A percentile compares a stretch with the other conserved stretches of the same genome.
Conservation (phyloP, 306 rosid genomes). For the Quercus wislizeni region DNA sequence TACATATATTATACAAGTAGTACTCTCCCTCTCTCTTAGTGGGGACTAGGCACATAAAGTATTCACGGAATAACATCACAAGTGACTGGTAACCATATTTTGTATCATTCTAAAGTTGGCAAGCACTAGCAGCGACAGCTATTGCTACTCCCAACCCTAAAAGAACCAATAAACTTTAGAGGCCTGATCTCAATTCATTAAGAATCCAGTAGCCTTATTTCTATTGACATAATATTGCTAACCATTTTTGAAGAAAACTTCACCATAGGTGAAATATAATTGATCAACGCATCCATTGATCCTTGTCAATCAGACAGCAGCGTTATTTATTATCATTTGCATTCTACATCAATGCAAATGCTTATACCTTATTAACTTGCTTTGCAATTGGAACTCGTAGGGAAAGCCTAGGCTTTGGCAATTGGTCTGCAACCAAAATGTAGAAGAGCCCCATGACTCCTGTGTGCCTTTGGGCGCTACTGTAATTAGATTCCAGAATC, state of each 20-base stretch:
- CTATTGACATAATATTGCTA: neutral
- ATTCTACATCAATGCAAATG: neutral
- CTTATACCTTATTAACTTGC: neutral
- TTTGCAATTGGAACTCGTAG: constrained; percentile 20
- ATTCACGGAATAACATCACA: neutral
- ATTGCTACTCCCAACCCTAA: neutral
- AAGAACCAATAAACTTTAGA: neutral
- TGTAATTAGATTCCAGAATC: constrained; percentile 49
- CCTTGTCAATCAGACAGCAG: neutral
- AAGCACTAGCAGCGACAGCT: neutral
- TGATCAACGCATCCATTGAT: neutral
- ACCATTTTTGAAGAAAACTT: neutral
- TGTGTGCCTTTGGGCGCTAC: constrained; percentile 35
- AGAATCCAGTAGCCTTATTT: neutral
- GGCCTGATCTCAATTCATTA: neutral
- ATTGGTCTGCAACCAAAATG: constrained; percentile 56
- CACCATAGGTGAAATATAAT: neutral
- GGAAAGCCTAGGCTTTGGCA: constrained; percentile 35
- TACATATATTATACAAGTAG: neutral
- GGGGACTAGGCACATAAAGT: neutral
- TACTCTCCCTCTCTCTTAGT: neutral
- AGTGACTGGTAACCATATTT: neutral
- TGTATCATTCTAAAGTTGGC: neutral
- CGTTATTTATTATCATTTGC: neutral
- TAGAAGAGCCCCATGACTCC: constrained; percentile 85